Conservation (phyloP, 1,139 yeast species). For the Candida neerlandica region DNA sequence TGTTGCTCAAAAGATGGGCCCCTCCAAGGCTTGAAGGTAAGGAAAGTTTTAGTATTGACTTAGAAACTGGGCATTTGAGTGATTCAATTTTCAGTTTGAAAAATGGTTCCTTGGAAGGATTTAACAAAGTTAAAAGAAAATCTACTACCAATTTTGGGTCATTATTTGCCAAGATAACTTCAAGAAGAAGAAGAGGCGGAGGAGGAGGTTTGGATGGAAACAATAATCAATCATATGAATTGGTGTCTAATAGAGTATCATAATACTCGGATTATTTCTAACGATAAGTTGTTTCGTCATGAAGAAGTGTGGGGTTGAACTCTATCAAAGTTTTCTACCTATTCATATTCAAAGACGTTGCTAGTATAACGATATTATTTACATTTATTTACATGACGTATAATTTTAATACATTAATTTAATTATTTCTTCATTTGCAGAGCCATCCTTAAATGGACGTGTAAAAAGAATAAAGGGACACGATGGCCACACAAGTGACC, state of each 20-base stretch:
- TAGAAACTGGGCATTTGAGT: slow-evolving; percentile 23
- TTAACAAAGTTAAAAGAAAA: slow-evolving; percentile 28
- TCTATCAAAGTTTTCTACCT: background rate
- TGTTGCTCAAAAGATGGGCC: slow-evolving; percentile 66
- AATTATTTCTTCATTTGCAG: background rate
- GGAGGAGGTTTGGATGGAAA: slow-evolving; percentile 1
- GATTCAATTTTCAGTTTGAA: slow-evolving; percentile 32
- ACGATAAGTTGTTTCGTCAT: too few relatives aligned
- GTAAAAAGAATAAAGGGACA: background rate
- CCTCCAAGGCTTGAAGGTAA: slow-evolving; percentile 36
- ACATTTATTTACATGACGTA: background rate
- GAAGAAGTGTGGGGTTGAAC: too few relatives aligned
- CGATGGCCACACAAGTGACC: background rate
- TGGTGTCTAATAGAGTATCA: slow-evolving; percentile 10
- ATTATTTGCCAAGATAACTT: slow-evolving; percentile 6
- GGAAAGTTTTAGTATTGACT: slow-evolving; percentile 19
- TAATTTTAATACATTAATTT: slow-evolving; percentile 1
- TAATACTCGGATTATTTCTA: slow-evolving; percentile 1
- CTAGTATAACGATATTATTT: background rate
- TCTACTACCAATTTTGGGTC: slow-evolving; percentile 8
- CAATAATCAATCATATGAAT: slow-evolving; percentile 12
- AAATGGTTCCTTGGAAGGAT: slow-evolving; percentile 33
- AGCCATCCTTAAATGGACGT: background rate
- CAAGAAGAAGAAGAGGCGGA: slow-evolving; percentile 1
- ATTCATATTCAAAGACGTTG: slow-evolving; percentile 1